phyloP scores from a whole-genome alignment of 495 filamentous ascomycete genomes.

The Neurospora africana region DNA sequence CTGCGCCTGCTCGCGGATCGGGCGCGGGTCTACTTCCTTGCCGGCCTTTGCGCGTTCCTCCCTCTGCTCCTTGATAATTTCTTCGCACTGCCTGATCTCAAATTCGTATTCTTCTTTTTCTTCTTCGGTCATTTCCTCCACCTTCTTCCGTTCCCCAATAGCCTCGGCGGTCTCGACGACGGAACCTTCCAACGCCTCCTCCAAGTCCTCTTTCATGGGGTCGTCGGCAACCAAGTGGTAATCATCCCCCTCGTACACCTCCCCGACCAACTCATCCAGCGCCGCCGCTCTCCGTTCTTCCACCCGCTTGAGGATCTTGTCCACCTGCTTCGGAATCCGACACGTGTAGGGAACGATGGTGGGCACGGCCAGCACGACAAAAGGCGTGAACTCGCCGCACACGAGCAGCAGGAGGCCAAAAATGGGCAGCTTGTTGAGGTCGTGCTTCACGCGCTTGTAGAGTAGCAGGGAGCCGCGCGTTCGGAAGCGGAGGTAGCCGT shows the following conservation, averaged over 20 bases:
- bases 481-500: slow-evolving; percentile 1
- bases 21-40: not conserved
- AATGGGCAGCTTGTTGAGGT: slow-evolving; percentile 60
- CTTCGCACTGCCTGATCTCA: not conserved
- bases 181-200: not conserved
- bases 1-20: not conserved
- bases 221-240: not conserved
- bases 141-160: not conserved
- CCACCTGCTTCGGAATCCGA: slow-evolving; percentile 64
- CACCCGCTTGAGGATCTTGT: slow-evolving; percentile 36
- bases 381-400: slow-evolving; percentile 75
- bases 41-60: not conserved
- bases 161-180: not conserved
- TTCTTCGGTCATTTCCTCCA: not conserved
- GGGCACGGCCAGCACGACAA: slow-evolving; percentile 58
- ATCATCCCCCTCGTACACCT: not conserved
- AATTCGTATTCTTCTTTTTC: not conserved
- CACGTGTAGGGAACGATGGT: slow-evolving; percentile 67
- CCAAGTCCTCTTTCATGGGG: not conserved
- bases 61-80: not conserved
- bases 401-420: slow-evolving; percentile 64
- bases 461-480: slow-evolving; percentile 21
- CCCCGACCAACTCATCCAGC: slow-evolving; percentile 18
- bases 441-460: slow-evolving; percentile 38
- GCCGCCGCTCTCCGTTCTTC: slow-evolving; percentile 36